phyloP scores from a whole-genome alignment of 345 rosid species.

The Heritiera littoralis region DNA sequence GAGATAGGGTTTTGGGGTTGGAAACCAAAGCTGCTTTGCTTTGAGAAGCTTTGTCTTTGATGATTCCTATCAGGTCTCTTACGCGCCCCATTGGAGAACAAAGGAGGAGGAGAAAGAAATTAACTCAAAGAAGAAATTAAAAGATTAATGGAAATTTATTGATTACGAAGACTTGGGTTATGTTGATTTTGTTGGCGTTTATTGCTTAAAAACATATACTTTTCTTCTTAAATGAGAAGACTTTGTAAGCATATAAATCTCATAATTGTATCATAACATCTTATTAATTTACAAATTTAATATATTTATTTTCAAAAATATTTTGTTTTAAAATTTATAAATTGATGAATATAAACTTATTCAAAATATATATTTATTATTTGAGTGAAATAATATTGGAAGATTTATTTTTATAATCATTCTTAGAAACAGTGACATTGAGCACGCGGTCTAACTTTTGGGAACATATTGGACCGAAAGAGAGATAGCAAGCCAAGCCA shows the following conservation, averaged over 20 bases:
- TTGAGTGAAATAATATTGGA: no score
- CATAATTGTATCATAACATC: no score
- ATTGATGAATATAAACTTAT: no score
- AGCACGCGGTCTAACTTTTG: neutral
- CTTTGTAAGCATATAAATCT: no score
- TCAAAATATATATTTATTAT: no score
- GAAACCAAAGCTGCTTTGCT: conserved; percentile 66
- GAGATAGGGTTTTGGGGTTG: conserved; percentile 44
- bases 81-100: conserved; percentile 45
- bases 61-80: conserved; percentile 53
- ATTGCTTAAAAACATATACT: no score
- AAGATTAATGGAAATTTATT: no score
- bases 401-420: no score
- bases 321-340: no score
- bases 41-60: conserved; percentile 81
- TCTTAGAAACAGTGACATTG: neutral
- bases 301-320: no score
- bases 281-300: no score
- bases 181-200: neutral
- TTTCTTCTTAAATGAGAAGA: no score
- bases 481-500: neutral
- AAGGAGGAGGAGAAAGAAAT: neutral
- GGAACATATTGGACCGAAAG: neutral
- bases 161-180: neutral
- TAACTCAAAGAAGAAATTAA: neutral